Evolutionary conservation across 345 rosid genomes (phyloP).

Genomic region (Eucalyptus cloeziana): DNA sequence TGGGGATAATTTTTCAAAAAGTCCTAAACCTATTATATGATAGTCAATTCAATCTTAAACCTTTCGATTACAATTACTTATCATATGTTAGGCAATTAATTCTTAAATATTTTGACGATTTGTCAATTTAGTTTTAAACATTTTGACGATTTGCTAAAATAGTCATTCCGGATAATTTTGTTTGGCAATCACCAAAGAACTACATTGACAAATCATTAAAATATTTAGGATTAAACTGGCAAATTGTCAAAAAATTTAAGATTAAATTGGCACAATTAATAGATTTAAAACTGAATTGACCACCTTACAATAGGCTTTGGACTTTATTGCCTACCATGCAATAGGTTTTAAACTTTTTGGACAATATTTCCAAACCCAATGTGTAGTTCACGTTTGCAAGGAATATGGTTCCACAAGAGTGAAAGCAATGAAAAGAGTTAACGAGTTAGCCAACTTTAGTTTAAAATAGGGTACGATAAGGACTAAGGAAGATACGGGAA

Average conservation of each 20-base stretch:
- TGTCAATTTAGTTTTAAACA: accelerated
- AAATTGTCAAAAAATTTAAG: accelerated
- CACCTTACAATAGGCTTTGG: neutral
- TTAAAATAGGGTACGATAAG: neutral
- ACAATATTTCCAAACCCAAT: neutral
- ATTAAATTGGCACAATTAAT: accelerated
- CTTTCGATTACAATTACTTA: neutral
- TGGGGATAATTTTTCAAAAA: neutral
- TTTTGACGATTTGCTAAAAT: accelerated
- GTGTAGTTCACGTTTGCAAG: neutral
- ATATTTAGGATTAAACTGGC: accelerated
- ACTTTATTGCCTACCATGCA: too few relatives aligned
- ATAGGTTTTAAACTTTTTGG: accelerated
- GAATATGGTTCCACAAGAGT: neutral
- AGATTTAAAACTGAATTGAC: accelerated
- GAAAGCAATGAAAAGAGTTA: neutral
- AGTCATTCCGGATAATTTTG: accelerated
- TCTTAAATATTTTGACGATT: neutral
- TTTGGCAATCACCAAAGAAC: accelerated
- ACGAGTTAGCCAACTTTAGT: neutral
- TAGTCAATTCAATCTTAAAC: accelerated
- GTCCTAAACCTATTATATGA: neutral
- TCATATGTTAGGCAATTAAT: accelerated
- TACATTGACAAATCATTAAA: neutral
- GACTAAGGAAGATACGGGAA: neutral